A percentile compares a stretch with the other conserved stretches of the same genome.
These are phyloP conservation scores for Psilocybe tampanensis DNA, from an alignment of 768 basidiomycete species.

Conservation along the genomic window DNA sequence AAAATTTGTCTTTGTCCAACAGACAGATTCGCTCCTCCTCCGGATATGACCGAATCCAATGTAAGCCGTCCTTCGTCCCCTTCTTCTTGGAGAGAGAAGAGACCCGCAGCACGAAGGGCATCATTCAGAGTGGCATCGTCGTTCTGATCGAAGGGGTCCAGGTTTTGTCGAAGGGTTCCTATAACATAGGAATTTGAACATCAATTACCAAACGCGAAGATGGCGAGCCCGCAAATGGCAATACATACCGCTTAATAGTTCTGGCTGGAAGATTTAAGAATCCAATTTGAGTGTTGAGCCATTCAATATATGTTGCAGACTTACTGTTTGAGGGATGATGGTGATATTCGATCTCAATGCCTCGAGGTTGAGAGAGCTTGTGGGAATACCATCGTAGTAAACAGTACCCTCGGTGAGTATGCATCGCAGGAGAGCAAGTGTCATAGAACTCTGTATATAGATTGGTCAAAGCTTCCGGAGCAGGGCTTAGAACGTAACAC, in stretches of 20 bases:
- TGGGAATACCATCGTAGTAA: slow-evolving; percentile 57
- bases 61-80: slow-evolving; percentile 51
- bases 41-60: slow-evolving; percentile 45
- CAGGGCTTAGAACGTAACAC: not conserved
- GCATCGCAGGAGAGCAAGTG: slow-evolving; percentile 58
- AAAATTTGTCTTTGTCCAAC: slow-evolving; percentile 78
- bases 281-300: slow-evolving; percentile 33
- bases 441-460: slow-evolving; percentile 49
- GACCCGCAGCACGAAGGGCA: slow-evolving; percentile 41
- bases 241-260: slow-evolving; percentile 49
- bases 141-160: slow-evolving; percentile 65
- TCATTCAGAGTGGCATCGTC: slow-evolving; percentile 48
- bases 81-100: slow-evolving; percentile 40
- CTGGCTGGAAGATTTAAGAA: slow-evolving; percentile 29
- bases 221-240: not conserved
- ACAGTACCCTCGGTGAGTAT: slow-evolving; percentile 63
- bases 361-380: slow-evolving; percentile 54
- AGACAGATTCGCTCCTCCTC: slow-evolving; percentile 72
- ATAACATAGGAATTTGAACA: slow-evolving; percentile 27
- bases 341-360: slow-evolving; percentile 59
- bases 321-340: slow-evolving; percentile 57
- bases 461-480: not conserved
- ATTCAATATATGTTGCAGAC: slow-evolving; percentile 27
- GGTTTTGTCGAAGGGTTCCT: slow-evolving; percentile 63
- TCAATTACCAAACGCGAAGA: not conserved